A percentile compares a stretch with the other conserved stretches of the same genome.
phyloP scores from a whole-genome alignment of 306 rosid species.

The Quercus rubra region DNA sequence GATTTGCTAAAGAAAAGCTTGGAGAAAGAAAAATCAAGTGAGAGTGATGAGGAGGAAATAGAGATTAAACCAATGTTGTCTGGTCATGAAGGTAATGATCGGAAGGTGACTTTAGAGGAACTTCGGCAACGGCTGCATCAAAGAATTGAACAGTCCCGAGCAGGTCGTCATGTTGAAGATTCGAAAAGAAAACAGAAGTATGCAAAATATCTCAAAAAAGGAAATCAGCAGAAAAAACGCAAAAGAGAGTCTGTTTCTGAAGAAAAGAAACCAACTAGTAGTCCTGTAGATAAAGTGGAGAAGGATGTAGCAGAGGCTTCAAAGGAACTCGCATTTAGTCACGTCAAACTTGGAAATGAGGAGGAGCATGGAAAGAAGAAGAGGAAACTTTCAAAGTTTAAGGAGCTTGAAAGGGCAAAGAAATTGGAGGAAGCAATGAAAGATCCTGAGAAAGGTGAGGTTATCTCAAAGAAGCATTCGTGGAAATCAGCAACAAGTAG shows the following conservation, averaged over 20 bases:
- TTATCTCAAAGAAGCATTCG: conserved; percentile 51
- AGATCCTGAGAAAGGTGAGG: conserved; percentile 73
- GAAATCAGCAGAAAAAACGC: conserved; percentile 29
- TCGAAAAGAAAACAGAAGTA: conserved; percentile 36
- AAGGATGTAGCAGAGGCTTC: conserved; percentile 71
- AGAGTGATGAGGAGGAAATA: conserved; percentile 23
- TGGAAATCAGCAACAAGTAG: conserved; percentile 79
- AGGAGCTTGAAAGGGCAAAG: conserved; percentile 80
- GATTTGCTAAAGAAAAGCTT: conserved; percentile 43
- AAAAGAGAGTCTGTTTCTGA: conserved; percentile 45
- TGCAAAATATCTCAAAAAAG: conserved; percentile 27
- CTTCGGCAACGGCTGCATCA: conserved; percentile 42
- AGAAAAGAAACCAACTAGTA: conserved; percentile 23
- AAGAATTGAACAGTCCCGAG: conserved; percentile 34
- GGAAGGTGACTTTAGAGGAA: conserved; percentile 45
- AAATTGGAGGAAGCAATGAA: conserved; percentile 61
- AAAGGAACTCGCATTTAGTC: conserved; percentile 64
- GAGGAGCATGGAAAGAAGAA: conserved; percentile 55
- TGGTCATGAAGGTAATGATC: conserved; percentile 29
- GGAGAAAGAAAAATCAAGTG: conserved; percentile 30
- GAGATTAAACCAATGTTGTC: conserved; percentile 31
- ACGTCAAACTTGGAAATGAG: conserved; percentile 60
- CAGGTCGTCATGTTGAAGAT: conserved; percentile 29
- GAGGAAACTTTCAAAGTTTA: conserved; percentile 51
- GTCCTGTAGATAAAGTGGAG: conserved; percentile 28